Base-by-base conservation (phyloP, 345 rosid genomes). In the Linum tenue region DNA sequence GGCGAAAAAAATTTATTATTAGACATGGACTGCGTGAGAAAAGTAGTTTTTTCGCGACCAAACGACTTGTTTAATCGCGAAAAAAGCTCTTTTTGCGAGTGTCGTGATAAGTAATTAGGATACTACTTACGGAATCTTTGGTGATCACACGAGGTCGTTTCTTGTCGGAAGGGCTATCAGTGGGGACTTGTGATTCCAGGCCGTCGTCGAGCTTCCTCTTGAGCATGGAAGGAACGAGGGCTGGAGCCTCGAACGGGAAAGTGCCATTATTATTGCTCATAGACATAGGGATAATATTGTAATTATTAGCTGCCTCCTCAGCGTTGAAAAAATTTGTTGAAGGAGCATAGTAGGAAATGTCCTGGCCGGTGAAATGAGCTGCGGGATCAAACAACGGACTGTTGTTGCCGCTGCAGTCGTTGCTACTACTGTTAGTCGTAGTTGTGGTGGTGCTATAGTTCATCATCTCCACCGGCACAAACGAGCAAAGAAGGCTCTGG, bases 131-230 rank as follows among this genome's bases (percentile, higher is more conserved):
- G 69, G 77, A 3, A 39, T 38, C 64, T 72, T 65, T 64, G 5
- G 80, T 62, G 57, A 64, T 69, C n/a, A n/a, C n/a, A 12, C 81
- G 81, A 55, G 74, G 63, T 39, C 70, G 81, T 61, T 70, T 84
- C 76, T 69, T 73, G 67, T 74, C 64, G 5, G 77, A 44, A 51
- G 71, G 60, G 66, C 69, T 72, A 58, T 22, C 31, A 44, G 4
- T 14, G 51, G 51, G 10, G 3, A 37, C 42, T 55, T 56, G 64
- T 39, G 70, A 15, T 64, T 70, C 74, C 39, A 70, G 64, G 55
- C 7, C 44, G 2, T 7, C 51, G 3, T 76, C 68, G 50, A 69
- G 35, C 75, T 78, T 79, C 71, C 82, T 72, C 72, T 80, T 81
- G 39, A 66, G 78, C 64, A 72, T 63, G 50, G 66, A 55, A 12